phyloP scores from a whole-genome alignment of 257 asterid genomes.

The Nemophila menziesii region DNA sequence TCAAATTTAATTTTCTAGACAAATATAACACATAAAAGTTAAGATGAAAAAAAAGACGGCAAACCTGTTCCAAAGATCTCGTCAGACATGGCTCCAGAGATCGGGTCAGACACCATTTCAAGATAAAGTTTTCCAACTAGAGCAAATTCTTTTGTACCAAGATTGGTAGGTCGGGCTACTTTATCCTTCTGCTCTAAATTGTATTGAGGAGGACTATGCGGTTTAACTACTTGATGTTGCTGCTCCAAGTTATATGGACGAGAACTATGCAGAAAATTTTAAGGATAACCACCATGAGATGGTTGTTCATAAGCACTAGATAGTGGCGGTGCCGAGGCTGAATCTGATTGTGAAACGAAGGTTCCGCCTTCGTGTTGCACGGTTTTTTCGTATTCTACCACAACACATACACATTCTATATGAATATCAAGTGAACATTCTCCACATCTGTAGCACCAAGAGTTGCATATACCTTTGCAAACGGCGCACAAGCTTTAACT shows the following conservation, averaged over 20 bases:
- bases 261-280: slow-evolving; percentile 2
- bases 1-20: too few relatives aligned
- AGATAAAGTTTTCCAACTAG: slow-evolving; percentile 1
- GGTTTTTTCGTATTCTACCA: neutral
- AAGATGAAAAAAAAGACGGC: neutral
- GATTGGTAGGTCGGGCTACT: neutral
- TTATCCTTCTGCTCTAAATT: too few relatives aligned
- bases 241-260: neutral
- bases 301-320: neutral
- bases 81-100: too few relatives aligned
- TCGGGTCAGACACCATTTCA: slow-evolving; percentile 5
- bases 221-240: neutral
- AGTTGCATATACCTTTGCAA: slow-evolving; percentile 6
- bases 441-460: slow-evolving; percentile 24
- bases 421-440: slow-evolving; percentile 15
- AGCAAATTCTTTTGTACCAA: slow-evolving; percentile 2
- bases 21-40: too few relatives aligned
- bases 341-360: neutral
- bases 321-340: neutral
- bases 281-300: neutral
- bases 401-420: slow-evolving; percentile 16
- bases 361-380: neutral
- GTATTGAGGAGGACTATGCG: too few relatives aligned
- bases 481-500: slow-evolving; percentile 9
- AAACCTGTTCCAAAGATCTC: slow-evolving; percentile 5